Percentiles rank a stretch among this genome's conserved stretches.
Evolutionary conservation across 345 rosid genomes (phyloP).

Genomic region (Turritis glabra): DNA sequence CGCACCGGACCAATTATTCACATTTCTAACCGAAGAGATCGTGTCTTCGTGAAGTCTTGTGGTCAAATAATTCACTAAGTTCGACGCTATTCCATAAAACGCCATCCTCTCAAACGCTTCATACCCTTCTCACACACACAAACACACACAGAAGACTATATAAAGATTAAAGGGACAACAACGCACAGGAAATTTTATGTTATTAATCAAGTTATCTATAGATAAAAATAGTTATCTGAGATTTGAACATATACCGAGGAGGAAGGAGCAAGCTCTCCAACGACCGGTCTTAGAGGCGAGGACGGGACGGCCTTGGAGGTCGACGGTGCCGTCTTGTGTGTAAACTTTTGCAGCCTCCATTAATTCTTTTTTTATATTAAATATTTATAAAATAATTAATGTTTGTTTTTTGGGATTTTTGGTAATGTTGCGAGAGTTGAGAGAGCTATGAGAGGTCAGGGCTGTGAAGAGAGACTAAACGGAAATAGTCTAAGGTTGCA

Average conservation of each 20-base stretch:
- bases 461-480: conserved; percentile 17
- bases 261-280: conserved; percentile 94
- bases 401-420: neutral
- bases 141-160: neutral
- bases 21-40: conserved; percentile 81
- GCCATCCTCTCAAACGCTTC: conserved; percentile 99
- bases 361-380: no score
- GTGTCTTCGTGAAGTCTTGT: conserved; percentile 83
- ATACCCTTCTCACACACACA: conserved; percentile 51
- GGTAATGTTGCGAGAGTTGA: conserved; percentile 6
- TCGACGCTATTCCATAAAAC: conserved; percentile 82
- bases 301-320: conserved; percentile 69
- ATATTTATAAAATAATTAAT: neutral
- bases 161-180: neutral
- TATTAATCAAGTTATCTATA: neutral
- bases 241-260: conserved; percentile 56
- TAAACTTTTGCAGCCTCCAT: conserved; percentile 61
- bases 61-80: conserved; percentile 79
- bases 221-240: conserved; percentile 1
- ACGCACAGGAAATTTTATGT: no score
- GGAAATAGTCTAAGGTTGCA: conserved; percentile 33
- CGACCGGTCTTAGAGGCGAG: conserved; percentile 70
- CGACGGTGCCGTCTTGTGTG: conserved; percentile 85
- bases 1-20: conserved; percentile 87
- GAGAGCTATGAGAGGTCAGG: conserved; percentile 24